Percentiles rank a stretch among this genome's conserved stretches.
Conservation (phyloP, 2,329 filamentous ascomycete genomes). For the Ascochyta fabae region DNA sequence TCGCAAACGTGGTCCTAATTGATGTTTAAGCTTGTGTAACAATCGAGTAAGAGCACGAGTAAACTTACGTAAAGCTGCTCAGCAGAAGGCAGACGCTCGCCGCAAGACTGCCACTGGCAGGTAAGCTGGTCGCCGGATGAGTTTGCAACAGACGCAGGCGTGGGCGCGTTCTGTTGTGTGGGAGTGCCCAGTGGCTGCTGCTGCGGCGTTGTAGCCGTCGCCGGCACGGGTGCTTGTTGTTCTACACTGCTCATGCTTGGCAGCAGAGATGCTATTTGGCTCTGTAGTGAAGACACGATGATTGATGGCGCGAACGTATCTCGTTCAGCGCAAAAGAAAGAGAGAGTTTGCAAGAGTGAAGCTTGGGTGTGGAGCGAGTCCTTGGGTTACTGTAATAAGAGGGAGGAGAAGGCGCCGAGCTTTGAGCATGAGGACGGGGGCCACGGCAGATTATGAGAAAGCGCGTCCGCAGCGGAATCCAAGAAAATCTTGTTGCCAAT, state of each 20-base stretch:
- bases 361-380: constrained; percentile 10
- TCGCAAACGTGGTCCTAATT: constrained; percentile 94
- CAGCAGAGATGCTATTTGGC: constrained; percentile 19
- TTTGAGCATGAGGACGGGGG: constrained; percentile 13
- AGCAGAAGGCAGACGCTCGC: constrained; percentile 64
- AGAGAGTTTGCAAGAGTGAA: constrained; percentile 4
- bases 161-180: constrained; percentile 42
- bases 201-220: constrained; percentile 37
- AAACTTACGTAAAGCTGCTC: constrained; percentile 67
- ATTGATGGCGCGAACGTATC: constrained; percentile 19
- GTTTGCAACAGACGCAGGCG: constrained; percentile 37
- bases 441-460: constrained; percentile 18
- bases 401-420: constrained; percentile 17
- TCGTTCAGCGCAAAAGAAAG: constrained; percentile 20
- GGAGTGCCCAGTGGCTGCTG: constrained; percentile 42
- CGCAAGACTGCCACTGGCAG: constrained; percentile 69
- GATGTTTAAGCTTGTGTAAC: constrained; percentile 22
- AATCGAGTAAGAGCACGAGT: constrained; percentile 3
- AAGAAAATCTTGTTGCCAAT: constrained; percentile 5
- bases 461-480: constrained; percentile 10
- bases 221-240: constrained; percentile 30
- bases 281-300: constrained; percentile 22
- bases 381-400: constrained; percentile 15
- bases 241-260: constrained; percentile 27
- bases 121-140: constrained; percentile 54